These are phyloP conservation scores for Marasmius sp. DNA, from an alignment of 1,284 basidiomycete genomes.

Conservation along the genomic window DNA sequence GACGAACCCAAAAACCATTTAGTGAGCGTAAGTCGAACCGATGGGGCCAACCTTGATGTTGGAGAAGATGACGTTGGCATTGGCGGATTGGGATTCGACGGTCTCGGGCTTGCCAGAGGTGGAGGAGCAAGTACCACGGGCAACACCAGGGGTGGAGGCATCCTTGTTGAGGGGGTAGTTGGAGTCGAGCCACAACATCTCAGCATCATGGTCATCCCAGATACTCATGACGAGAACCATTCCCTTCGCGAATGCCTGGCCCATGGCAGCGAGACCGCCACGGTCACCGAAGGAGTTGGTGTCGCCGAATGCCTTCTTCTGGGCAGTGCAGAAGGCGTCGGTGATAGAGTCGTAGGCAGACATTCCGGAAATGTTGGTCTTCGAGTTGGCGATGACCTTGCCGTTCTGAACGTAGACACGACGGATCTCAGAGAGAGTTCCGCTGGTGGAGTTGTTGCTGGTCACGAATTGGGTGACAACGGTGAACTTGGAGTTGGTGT, in stretches of 20 bases:
- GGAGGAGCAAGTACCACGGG: constrained; percentile 53
- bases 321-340: constrained; percentile 38
- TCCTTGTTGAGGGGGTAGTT: constrained; percentile 46
- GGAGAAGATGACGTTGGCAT: constrained; percentile 49
- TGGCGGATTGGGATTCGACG: constrained; percentile 41
- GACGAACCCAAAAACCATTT: background rate
- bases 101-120: constrained; percentile 45
- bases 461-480: constrained; percentile 60
- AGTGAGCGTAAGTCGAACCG: constrained; percentile 37
- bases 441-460: constrained; percentile 40
- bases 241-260: constrained; percentile 41
- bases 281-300: constrained; percentile 40
- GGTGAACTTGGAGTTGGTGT: constrained; percentile 47
- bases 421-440: constrained; percentile 51
- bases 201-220: constrained; percentile 56
- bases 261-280: constrained; percentile 47
- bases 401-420: constrained; percentile 58
- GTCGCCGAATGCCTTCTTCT: constrained; percentile 45
- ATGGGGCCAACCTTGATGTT: constrained; percentile 59
- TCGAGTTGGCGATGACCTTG: constrained; percentile 48
- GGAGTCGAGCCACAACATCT: constrained; percentile 64
- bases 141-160: constrained; percentile 44
- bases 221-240: constrained; percentile 56
- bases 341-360: constrained; percentile 38
- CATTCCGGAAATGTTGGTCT: constrained; percentile 42